Evolutionary conservation across 345 rosid species (phyloP), one percentile per base, ranked within the genome.

Genomic region (Excoecaria agallocha): DNA sequence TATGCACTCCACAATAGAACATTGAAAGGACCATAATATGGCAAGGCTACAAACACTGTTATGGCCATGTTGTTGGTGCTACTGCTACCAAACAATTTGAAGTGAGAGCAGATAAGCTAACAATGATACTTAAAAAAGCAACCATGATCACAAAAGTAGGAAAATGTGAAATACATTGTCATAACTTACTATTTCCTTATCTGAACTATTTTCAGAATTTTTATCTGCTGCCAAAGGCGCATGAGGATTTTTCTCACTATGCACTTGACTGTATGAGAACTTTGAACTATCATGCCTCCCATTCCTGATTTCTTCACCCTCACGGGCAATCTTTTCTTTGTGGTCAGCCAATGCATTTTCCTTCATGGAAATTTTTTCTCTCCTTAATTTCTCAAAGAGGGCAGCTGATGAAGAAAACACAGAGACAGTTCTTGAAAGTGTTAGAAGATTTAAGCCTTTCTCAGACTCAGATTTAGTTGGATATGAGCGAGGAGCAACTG

Each of bases 361-460:
- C 78, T 73, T 82, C 0, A 78, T 77, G 22, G 78, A 76, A 71
- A 85, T 58, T 80, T 85, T 95, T 22, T 84, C 92, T 59, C 77
- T 88, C 84, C 75, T 86, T 68, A 91, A 82, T 92, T 95, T 93
- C 82, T 95, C 93, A 76, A 93, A 93, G 75, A 95, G 93, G 71
- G 99, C 99, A 78, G 98, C 96, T 16, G 98, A 95, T 57, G 99
- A 95, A 84, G 99, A 95, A 84, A 95, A 95, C 76, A 88, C 99
- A 57, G 96, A 95, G 17, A 93, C 98, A 25, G 92, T 89, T 88
- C 98, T 93, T 51, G 97, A 93, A 60, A 95, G 93, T 9, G 97
- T 85, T 77, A 93, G 86, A 85, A 89, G 85, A 69, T 84, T 86
- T 56, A 81, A 74, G 63, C 86, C 88, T 80, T 83, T 90, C 87